These are phyloP conservation scores for Diutina pseudorugosa DNA, from an alignment of 1,139 yeast genomes.

Conservation along the genomic window DNA sequence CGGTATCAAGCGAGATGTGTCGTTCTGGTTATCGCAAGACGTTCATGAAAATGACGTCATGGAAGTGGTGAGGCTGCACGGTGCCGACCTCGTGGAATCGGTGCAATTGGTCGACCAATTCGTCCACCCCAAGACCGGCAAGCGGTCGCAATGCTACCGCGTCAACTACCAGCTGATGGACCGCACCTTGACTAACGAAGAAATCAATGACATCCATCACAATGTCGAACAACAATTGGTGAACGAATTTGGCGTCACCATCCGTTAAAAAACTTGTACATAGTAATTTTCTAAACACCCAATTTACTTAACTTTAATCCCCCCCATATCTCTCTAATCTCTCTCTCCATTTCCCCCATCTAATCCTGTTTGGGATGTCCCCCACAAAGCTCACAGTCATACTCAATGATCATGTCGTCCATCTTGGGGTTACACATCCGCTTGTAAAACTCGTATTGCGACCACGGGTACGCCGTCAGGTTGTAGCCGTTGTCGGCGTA, in stretches of 20 bases:
- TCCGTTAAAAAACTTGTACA: constrained; percentile 22
- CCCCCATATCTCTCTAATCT: no score
- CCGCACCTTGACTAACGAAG: constrained; percentile 71
- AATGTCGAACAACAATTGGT: constrained; percentile 46
- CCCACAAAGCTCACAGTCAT: neutral
- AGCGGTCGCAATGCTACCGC: constrained; percentile 74
- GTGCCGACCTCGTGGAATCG: constrained; percentile 83
- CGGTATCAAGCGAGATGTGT: constrained; percentile 73
- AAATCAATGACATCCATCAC: constrained; percentile 60
- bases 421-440: neutral
- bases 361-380: neutral
- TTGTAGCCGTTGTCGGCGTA: neutral
- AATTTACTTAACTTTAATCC: neutral
- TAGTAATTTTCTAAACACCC: neutral
- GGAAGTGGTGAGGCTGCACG: constrained; percentile 79
- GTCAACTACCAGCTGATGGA: constrained; percentile 95
- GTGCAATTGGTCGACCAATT: constrained; percentile 76
- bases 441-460: neutral
- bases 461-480: neutral
- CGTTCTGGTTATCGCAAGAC: constrained; percentile 60
- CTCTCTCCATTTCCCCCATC: neutral
- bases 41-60: constrained; percentile 84
- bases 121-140: constrained; percentile 70
- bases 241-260: constrained; percentile 41
- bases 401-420: neutral